A percentile compares a stretch with the other conserved stretches of the same genome.
phyloP scores from a whole-genome alignment of 306 rosid genomes.

The Cajanus cajan region DNA sequence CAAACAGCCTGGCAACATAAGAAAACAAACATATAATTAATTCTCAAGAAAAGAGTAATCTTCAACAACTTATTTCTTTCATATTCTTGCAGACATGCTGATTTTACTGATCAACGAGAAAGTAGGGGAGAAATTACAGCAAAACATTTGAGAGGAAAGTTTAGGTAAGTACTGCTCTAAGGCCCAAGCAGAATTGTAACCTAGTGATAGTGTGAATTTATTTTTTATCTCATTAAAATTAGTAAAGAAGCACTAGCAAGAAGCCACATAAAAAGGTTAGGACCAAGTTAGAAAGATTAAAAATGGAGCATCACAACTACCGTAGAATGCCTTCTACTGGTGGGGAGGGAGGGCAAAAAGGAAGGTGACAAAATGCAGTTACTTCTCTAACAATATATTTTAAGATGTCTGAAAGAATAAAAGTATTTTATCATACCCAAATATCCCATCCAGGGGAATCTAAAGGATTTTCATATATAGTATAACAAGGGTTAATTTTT shows the following conservation, averaged over 20 bases:
- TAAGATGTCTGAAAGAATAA: neutral
- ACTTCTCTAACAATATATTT: constrained; percentile 15
- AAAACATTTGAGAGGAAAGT: neutral
- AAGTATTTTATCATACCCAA: constrained; percentile 1
- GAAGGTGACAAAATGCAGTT: neutral
- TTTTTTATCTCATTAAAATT: neutral
- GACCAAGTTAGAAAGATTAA: neutral
- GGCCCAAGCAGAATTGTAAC: neutral
- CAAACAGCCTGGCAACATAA: constrained; percentile 63
- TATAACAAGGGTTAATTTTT: constrained; percentile 7
- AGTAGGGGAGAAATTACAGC: neutral
- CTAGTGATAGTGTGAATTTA: neutral
- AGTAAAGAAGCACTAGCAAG: neutral
- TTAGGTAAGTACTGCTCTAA: constrained; percentile 1
- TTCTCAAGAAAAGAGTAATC: neutral
- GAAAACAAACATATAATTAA: neutral
- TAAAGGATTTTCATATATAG: neutral
- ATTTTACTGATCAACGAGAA: neutral
- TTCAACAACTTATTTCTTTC: constrained; percentile 1
- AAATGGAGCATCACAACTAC: constrained; percentile 19
- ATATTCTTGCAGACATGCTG: neutral
- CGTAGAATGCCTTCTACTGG: neutral
- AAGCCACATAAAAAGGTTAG: constrained; percentile 1
- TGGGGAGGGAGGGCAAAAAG: neutral
- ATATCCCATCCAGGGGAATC: constrained; percentile 21